Conservation (phyloP, 2,329 filamentous ascomycete species). For the Aspergillus pseudonomiae region DNA sequence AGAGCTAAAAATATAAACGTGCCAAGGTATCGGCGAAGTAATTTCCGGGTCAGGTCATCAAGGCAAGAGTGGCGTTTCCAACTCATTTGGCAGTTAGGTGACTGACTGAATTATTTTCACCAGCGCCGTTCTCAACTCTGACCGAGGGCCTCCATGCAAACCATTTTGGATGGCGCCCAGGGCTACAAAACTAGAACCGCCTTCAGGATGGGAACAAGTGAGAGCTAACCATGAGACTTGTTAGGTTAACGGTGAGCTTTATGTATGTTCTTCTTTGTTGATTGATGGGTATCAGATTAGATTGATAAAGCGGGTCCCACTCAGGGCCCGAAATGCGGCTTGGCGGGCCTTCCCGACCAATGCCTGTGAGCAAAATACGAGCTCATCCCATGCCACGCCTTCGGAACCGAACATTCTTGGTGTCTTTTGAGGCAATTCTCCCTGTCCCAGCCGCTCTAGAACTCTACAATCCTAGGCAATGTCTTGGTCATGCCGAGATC, state of each 20-base stretch:
- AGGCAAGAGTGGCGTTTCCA: background rate
- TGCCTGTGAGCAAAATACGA: background rate
- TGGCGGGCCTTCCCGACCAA: background rate
- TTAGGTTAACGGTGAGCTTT: background rate
- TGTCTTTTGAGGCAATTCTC: background rate
- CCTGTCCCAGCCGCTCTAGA: background rate
- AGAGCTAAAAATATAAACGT: background rate
- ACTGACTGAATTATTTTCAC: background rate
- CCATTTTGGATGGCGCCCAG: background rate
- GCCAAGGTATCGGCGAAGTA: background rate
- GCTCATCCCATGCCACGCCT: background rate
- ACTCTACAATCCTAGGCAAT: background rate
- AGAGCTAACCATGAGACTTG: background rate
- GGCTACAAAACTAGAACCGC: background rate
- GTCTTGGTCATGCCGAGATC: background rate
- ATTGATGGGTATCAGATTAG: background rate
- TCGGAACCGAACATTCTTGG: background rate
- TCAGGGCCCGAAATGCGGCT: background rate
- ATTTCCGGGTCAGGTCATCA: background rate
- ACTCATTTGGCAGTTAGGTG: background rate
- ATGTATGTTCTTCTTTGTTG: background rate
- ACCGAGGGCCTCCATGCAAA: too few species aligned
- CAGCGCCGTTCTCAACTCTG: background rate
- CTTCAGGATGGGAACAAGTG: background rate
- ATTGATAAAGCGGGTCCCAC: constrained; percentile 2